Percentiles rank a stretch among this genome's conserved stretches.
These are phyloP conservation scores for Ormosia semicastrata DNA, from an alignment of 306 rosid species.

Conservation along the genomic window DNA sequence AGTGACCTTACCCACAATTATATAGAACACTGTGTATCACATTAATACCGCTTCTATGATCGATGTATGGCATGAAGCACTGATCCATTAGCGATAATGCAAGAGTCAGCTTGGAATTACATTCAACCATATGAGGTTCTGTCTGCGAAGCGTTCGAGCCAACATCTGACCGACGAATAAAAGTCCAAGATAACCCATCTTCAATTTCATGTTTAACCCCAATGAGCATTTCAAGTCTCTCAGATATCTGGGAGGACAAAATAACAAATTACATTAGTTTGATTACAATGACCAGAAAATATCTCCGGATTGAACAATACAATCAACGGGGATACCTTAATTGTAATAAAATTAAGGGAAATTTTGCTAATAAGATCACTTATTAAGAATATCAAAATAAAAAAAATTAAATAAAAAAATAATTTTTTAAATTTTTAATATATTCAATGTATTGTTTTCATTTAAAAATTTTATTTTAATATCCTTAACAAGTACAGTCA, in stretches of 20 bases:
- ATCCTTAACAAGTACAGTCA: no score
- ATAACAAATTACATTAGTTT: slow-evolving; percentile 8
- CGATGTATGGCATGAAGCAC: slow-evolving; percentile 62
- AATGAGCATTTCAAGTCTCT: slow-evolving; percentile 52
- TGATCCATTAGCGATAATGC: slow-evolving; percentile 69
- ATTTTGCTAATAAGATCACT: no score
- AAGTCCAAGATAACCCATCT: slow-evolving; percentile 69
- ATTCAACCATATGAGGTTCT: slow-evolving; percentile 38
- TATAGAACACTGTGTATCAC: slow-evolving; percentile 60
- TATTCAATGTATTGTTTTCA: no score
- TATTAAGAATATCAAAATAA: no score
- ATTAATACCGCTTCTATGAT: slow-evolving; percentile 59
- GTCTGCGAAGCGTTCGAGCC: slow-evolving; percentile 22
- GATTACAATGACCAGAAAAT: not conserved
- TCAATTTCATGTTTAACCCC: slow-evolving; percentile 59
- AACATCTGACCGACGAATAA: slow-evolving; percentile 44
- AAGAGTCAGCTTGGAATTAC: slow-evolving; percentile 67
- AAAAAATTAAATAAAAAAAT: no score
- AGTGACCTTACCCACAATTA: slow-evolving; percentile 61
- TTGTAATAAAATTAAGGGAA: not conserved
- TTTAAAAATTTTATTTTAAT: no score
- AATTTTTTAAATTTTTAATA: no score
- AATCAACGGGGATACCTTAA: not conserved
- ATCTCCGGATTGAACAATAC: not conserved
- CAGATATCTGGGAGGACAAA: slow-evolving; percentile 48